phyloP scores from a whole-genome alignment of 2,329 filamentous ascomycete species.

The Pseudopithomyces chartarum region DNA sequence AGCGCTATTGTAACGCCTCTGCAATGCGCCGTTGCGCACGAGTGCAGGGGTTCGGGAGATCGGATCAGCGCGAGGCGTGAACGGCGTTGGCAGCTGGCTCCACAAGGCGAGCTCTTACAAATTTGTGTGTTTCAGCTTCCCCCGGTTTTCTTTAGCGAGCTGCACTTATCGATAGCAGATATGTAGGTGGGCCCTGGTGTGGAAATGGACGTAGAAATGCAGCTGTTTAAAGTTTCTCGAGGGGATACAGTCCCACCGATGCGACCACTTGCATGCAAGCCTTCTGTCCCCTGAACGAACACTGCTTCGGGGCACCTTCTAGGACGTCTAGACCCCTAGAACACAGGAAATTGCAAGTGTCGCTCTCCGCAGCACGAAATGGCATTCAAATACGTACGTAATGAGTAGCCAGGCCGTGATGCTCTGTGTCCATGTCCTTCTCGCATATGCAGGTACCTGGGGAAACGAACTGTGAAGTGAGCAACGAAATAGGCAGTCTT shows the following conservation, averaged over 20 bases:
- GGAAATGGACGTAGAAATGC: not conserved
- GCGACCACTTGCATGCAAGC: not conserved
- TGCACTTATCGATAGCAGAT: not conserved
- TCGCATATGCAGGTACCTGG: not conserved
- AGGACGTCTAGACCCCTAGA: not conserved
- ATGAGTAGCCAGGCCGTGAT: not conserved
- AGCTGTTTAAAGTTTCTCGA: not conserved
- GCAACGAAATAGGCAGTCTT: not conserved
- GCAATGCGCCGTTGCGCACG: not conserved
- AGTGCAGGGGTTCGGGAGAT: constrained; percentile 1
- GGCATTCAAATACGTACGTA: constrained; percentile 1
- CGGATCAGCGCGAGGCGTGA: constrained; percentile 4
- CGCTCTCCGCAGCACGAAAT: not conserved
- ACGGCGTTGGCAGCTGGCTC: constrained; percentile 3
- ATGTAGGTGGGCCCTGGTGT: not conserved
- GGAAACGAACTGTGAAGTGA: not conserved
- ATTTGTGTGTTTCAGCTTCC: not conserved
- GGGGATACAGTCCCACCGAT: not conserved
- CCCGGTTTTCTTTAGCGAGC: not conserved
- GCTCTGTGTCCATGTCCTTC: not conserved
- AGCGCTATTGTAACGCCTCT: not conserved
- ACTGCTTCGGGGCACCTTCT: not conserved
- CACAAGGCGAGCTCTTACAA: not conserved
- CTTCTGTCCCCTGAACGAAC: not conserved
- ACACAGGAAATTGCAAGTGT: not conserved